Percentiles rank a stretch among this genome's conserved stretches.
phyloP scores from a whole-genome alignment of 179 eudicot genomes.

The Corrigiola litoralis region DNA sequence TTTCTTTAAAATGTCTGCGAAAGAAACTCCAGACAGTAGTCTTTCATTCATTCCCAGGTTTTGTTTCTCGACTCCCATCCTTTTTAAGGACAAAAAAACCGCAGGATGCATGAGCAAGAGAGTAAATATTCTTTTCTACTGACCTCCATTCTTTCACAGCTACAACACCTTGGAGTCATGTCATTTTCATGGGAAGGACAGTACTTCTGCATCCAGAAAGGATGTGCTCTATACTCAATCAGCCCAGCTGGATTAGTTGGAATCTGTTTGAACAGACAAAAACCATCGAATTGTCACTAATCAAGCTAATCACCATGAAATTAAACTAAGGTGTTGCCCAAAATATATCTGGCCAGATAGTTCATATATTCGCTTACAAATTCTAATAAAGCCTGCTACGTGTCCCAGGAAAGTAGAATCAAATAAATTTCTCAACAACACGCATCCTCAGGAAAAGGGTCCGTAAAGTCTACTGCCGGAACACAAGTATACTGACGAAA shows the following conservation, averaged over 20 bases:
- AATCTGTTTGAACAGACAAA: constrained; percentile 40
- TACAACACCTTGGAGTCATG: constrained; percentile 90
- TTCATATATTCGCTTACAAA: not conserved
- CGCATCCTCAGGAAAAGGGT: not conserved
- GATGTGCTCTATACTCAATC: constrained; percentile 97
- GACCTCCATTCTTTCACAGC: constrained; percentile 99
- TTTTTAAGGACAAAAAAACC: too few relatives aligned
- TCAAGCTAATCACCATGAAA: not conserved
- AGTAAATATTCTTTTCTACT: constrained; percentile 11
- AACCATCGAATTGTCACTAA: not conserved
- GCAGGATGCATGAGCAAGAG: too few relatives aligned
- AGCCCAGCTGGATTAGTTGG: constrained; percentile 77
- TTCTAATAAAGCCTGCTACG: not conserved
- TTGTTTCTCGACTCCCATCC: not conserved
- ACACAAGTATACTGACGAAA: too few relatives aligned
- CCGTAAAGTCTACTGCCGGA: too few relatives aligned
- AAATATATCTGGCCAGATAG: not conserved
- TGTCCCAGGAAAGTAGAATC: not conserved
- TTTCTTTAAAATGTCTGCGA: not conserved
- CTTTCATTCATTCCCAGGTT: not conserved
- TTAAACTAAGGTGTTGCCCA: not conserved
- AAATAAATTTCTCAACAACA: not conserved
- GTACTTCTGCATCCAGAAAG: constrained; percentile 95
- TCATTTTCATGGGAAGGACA: constrained; percentile 92
- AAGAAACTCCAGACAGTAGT: not conserved